Evolutionary conservation across 2,329 filamentous ascomycete species (phyloP).

Genomic region (Ceratocystis cacaofunesta): DNA sequence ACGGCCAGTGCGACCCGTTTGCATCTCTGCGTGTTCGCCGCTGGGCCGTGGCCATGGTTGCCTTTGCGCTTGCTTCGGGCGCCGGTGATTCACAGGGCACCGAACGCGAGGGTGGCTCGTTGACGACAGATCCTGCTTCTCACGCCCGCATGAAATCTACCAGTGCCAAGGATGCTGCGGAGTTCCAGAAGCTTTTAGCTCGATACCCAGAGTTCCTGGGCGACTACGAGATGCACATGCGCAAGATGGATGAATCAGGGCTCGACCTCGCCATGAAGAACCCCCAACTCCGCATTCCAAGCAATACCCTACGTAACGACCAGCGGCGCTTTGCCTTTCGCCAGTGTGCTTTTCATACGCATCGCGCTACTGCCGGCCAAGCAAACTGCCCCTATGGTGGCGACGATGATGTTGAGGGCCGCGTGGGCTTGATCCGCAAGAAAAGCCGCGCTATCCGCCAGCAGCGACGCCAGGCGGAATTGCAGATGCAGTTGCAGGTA

Average conservation of each 20-base stretch:
- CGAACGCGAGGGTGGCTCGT: conserved; percentile 21
- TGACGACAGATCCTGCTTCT: conserved; percentile 17
- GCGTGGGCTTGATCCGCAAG: conserved; percentile 11
- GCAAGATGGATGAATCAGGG: conserved; percentile 36
- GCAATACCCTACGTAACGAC: conserved; percentile 40
- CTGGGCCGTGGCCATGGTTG: conserved; percentile 46
- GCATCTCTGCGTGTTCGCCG: conserved; percentile 39
- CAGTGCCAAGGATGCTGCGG: conserved; percentile 21
- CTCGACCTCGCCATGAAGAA: conserved; percentile 43
- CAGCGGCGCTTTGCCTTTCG: conserved; percentile 46
- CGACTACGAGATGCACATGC: conserved; percentile 38
- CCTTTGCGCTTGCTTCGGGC: conserved; percentile 34
- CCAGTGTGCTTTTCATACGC: conserved; percentile 46
- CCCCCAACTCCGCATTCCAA: conserved; percentile 42
- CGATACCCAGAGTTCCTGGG: conserved; percentile 32
- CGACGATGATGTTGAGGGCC: conserved; percentile 10
- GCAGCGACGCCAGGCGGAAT: conserved; percentile 8
- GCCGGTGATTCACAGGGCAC: conserved; percentile 1
- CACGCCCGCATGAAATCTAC: conserved; percentile 20
- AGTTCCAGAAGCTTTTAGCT: conserved; percentile 31
- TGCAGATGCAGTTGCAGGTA: conserved; percentile 7
- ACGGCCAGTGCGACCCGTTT: conserved; percentile 36
- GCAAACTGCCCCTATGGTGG: conserved; percentile 35
- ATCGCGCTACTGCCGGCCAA: conserved; percentile 39
- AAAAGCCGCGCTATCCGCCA: conserved; percentile 11